These are phyloP conservation scores for Mucor ambiguus DNA, from an alignment of 371 early-diverging fungal species.

Conservation along the genomic window DNA sequence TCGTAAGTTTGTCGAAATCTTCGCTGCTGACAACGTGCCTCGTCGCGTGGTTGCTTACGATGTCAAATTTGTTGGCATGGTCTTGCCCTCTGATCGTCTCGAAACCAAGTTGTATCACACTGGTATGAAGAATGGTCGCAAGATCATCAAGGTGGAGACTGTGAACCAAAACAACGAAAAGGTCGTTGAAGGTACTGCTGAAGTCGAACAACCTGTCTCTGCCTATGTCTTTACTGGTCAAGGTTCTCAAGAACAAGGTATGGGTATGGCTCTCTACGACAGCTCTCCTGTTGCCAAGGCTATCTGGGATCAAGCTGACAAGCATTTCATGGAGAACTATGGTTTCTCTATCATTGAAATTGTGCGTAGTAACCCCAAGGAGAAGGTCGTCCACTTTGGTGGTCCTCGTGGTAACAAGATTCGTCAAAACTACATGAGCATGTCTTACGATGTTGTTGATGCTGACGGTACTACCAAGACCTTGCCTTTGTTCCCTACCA, in stretches of 20 bases:
- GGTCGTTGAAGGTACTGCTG: slow-evolving; percentile 91
- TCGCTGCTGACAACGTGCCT: slow-evolving; percentile 95
- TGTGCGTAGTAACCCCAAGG: slow-evolving; percentile 89
- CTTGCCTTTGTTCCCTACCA: slow-evolving; percentile 90
- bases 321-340: slow-evolving; percentile 85
- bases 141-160: slow-evolving; percentile 93
- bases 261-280: slow-evolving; percentile 96
- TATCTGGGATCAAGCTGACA: slow-evolving; percentile 95
- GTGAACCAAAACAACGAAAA: slow-evolving; percentile 85
- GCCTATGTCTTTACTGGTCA: slow-evolving; percentile 97
- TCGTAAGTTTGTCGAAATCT: slow-evolving; percentile 93
- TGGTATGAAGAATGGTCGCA: slow-evolving; percentile 96
- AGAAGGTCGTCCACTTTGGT: slow-evolving; percentile 93
- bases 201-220: slow-evolving; percentile 91
- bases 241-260: slow-evolving; percentile 94
- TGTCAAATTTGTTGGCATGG: slow-evolving; percentile 86
- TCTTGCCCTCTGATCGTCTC: slow-evolving; percentile 85
- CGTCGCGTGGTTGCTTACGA: slow-evolving; percentile 83
- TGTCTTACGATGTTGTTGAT: slow-evolving; percentile 89
- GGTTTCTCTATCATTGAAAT: slow-evolving; percentile 93
- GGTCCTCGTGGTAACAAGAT: slow-evolving; percentile 90
- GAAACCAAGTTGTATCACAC: slow-evolving; percentile 91
- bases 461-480: slow-evolving; percentile 72
- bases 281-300: slow-evolving; percentile 82
- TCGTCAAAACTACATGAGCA: slow-evolving; percentile 86